phyloP scores from a whole-genome alignment of 768 basidiomycete species.

The Floccularia luteovirens region DNA sequence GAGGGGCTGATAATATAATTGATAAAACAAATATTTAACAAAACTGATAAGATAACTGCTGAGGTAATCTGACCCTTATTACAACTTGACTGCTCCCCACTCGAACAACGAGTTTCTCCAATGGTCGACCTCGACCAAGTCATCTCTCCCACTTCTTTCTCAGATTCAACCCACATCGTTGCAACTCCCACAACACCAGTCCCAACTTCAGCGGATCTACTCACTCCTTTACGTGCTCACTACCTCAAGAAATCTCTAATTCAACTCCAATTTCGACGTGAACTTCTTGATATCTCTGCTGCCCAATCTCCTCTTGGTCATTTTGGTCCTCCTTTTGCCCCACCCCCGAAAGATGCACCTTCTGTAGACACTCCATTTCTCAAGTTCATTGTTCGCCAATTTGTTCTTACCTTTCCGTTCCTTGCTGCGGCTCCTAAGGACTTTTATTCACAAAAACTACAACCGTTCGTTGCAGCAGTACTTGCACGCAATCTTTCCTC shows the following conservation, averaged over 20 bases:
- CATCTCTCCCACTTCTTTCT: background rate
- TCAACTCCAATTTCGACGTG: constrained; percentile 75
- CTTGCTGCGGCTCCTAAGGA: constrained; percentile 81
- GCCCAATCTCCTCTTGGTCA: constrained; percentile 69
- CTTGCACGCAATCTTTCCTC: constrained; percentile 73
- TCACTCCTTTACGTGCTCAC: constrained; percentile 89
- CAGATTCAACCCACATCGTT: background rate
- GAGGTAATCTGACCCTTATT: no score
- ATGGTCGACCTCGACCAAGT: no score
- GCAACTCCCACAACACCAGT: background rate
- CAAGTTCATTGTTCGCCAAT: constrained; percentile 86
- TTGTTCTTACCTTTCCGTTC: constrained; percentile 93
- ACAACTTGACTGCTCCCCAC: no score
- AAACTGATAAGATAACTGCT: background rate
- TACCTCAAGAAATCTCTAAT: constrained; percentile 97
- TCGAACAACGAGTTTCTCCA: no score
- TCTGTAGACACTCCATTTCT: constrained; percentile 78
- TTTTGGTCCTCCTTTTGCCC: constrained; percentile 83
- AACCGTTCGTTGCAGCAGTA: constrained; percentile 85
- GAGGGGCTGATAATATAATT: background rate
- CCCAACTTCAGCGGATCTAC: constrained; percentile 9
- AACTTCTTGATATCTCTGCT: constrained; percentile 35
- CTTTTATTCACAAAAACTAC: constrained; percentile 92
- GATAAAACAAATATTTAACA: background rate
- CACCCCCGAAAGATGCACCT: constrained; percentile 51